Evolutionary conservation across 805 yeast genomes (phyloP), one percentile per base, ranked within the genome.

Genomic region (Ascoidea rubescens): DNA sequence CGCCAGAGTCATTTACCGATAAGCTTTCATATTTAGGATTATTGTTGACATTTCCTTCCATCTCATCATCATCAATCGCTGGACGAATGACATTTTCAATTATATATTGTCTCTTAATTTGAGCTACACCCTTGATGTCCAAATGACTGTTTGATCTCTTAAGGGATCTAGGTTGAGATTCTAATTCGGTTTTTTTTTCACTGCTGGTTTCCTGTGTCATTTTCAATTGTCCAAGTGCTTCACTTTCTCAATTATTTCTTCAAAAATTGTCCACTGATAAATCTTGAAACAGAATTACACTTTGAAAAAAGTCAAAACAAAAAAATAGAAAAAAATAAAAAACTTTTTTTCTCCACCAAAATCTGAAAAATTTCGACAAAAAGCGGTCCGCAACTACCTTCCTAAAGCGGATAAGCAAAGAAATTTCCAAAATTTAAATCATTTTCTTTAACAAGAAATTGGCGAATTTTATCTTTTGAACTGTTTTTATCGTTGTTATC

Each of bases 91-190:
- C 51, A 56, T 60, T 52, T 5, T 60, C 67, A 5, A 84, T 67
- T 7, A 84, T 67, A 57, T 58, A 89, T 61, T 89, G 93, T 1
- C 82, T 67, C 65, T 88, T 89, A 60, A 88, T 75, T 8, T 82
- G 77, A 0, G 96, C 96, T 50, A 83, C 69, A 48, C 96, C 95
- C 55, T 77, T 79, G 30, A 67, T 64, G 50, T 50, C 53, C 47
- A 56, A 54, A 32, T 31, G 10, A 33, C 16, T 10, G 7, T 47
- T 31, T 57, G 62, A 44, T 52, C 56, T 43, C 44, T 16, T 28
- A 42, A 10, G 14, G 8, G 43, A 37, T 10, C 43, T 37, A 4
- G 43, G 43, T 33, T 37, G 16, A n/a, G 30, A 17, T 5, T n/a
- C 43, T 4, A 43, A n/a, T 31, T 5, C 14, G 28, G 14, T 28